A percentile compares a stretch with the other conserved stretches of the same genome.
phyloP scores from a whole-genome alignment of 306 rosid species.

The Neltuma alba region DNA sequence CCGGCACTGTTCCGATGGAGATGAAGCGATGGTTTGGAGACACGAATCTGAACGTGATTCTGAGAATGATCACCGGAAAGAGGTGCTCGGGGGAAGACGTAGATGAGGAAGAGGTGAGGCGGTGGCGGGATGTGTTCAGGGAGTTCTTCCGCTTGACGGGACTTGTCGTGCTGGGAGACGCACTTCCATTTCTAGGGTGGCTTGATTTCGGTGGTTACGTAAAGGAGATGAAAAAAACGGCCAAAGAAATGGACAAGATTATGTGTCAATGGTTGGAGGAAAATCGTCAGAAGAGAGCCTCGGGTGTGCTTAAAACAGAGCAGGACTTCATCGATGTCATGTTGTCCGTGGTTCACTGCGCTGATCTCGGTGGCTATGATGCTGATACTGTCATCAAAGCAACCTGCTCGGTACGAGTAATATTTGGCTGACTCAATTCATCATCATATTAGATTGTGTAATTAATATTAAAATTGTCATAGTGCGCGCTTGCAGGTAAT shows the following conservation, averaged over 20 bases:
- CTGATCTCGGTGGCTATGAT: constrained; percentile 37
- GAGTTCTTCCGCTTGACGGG: constrained; percentile 39
- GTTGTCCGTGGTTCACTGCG: constrained; percentile 13
- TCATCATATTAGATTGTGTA: not conserved
- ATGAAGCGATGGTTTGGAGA: constrained; percentile 50
- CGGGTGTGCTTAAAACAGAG: not conserved
- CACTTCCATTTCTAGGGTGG: constrained; percentile 48
- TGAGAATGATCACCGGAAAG: constrained; percentile 51
- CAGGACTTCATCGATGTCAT: constrained; percentile 54
- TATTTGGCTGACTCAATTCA: not conserved
- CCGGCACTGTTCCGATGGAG: constrained; percentile 28
- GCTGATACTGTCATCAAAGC: constrained; percentile 53
- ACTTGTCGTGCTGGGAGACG: constrained; percentile 41
- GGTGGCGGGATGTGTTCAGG: constrained; percentile 24
- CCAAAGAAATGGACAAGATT: constrained; percentile 38
- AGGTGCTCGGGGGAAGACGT: not conserved
- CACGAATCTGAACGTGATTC: constrained; percentile 46
- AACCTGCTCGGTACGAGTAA: constrained; percentile 47
- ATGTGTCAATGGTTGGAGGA: constrained; percentile 51
- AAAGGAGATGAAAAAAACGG: constrained; percentile 41
- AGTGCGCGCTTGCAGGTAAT: constrained; percentile 46
- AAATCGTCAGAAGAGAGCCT: constrained; percentile 35
- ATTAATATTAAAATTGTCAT: not conserved
- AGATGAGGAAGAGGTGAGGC: constrained; percentile 19
- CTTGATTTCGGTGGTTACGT: constrained; percentile 60